These are phyloP conservation scores for Glycine tomentella DNA, from an alignment of 306 rosid genomes.

Conservation along the genomic window DNA sequence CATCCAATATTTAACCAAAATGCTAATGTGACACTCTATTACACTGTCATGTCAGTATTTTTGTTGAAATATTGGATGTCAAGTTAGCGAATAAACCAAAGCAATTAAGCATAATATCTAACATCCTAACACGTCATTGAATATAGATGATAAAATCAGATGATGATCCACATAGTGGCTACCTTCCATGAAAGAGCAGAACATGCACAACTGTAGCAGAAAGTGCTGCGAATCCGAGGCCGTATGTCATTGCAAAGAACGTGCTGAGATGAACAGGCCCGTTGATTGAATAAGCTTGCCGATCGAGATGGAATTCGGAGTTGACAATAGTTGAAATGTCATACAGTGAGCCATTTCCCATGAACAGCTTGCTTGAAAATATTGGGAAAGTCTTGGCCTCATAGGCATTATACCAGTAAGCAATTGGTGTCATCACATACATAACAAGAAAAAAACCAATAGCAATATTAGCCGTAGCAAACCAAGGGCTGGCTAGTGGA, in stretches of 20 bases:
- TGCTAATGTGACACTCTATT: not conserved
- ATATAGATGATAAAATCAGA: constrained; percentile 11
- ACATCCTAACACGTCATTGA: not conserved
- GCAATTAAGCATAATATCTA: not conserved
- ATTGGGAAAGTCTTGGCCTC: constrained; percentile 76
- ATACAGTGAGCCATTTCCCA: constrained; percentile 62
- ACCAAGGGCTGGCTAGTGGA: constrained; percentile 89
- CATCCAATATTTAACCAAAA: not conserved
- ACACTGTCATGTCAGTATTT: not conserved
- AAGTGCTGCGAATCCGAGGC: constrained; percentile 81
- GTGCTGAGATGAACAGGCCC: constrained; percentile 83
- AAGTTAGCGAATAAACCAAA: no score
- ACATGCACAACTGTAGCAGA: constrained; percentile 81
- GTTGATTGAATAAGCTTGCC: constrained; percentile 46
- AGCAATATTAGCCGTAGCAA: constrained; percentile 72
- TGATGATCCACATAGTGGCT: not conserved
- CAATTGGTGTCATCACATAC: constrained; percentile 80
- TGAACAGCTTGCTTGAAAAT: constrained; percentile 68
- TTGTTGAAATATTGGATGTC: no score
- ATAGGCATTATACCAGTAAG: constrained; percentile 58
- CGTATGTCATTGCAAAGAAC: constrained; percentile 80
- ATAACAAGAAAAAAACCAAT: constrained; percentile 64
- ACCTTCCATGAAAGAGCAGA: constrained; percentile 79
- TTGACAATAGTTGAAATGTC: constrained; percentile 62
- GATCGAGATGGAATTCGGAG: constrained; percentile 70